Conservation (phyloP, 805 yeast genomes). For the Kodamaea lidongshanica region DNA sequence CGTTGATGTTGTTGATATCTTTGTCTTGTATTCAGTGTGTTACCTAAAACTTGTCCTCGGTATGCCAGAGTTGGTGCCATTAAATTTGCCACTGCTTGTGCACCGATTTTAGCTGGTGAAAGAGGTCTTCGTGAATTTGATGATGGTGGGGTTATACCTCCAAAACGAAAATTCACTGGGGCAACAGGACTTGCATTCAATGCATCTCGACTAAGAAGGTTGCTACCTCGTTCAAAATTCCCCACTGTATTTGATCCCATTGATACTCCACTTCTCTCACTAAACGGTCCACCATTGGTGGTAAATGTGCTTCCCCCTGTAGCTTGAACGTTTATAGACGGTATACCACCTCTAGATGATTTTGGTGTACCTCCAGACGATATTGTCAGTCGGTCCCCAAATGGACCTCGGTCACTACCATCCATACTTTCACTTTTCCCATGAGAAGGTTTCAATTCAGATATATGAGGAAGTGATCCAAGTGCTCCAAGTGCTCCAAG, state of each 20-base stretch:
- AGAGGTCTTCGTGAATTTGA: conserved; percentile 33
- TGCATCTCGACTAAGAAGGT: conserved; percentile 11
- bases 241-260: no score
- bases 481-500: no score
- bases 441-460: no score
- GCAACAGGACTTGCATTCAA: conserved; percentile 26
- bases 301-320: conserved; percentile 8
- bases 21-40: conserved; percentile 6
- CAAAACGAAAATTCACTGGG: conserved; percentile 32
- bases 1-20: conserved; percentile 27
- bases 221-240: no score
- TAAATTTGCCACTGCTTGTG: conserved; percentile 56
- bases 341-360: no score
- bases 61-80: conserved; percentile 33
- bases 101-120: conserved; percentile 70
- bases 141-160: conserved; percentile 16
- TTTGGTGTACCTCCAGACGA: no score
- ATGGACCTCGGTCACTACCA: no score
- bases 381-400: no score
- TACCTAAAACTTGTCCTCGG: conserved; percentile 13
- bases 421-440: no score
- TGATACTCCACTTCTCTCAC: no score
- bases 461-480: no score
- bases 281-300: no score
- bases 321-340: conserved; percentile 5